Evolutionary conservation across 192 early-diverging fungal species (phyloP).

Genomic region (Linnemannia elongata): DNA sequence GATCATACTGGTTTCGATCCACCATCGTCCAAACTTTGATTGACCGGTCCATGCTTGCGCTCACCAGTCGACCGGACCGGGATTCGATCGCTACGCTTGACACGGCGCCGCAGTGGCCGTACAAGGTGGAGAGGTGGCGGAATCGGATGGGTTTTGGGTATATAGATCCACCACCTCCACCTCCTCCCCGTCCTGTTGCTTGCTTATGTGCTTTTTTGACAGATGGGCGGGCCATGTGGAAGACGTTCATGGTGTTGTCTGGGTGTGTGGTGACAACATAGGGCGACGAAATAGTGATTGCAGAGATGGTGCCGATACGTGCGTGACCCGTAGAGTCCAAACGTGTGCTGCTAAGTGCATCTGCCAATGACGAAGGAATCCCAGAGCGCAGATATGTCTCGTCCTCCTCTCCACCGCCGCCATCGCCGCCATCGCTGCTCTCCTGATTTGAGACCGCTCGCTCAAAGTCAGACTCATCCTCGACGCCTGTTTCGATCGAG

Average conservation of each 20-base stretch:
- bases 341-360: background rate
- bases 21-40: constrained; percentile 50
- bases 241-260: constrained; percentile 55
- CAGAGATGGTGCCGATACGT: constrained; percentile 39
- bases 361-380: background rate
- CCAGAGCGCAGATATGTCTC: background rate
- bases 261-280: constrained; percentile 48
- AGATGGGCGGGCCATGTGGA: constrained; percentile 26
- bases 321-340: background rate
- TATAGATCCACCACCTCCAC: background rate
- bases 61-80: constrained; percentile 36
- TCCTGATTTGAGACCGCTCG: background rate
- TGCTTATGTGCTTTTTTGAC: background rate
- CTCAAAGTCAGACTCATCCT: background rate
- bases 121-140: constrained; percentile 41
- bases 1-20: background rate
- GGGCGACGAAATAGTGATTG: constrained; percentile 43
- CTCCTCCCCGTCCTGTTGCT: background rate
- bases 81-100: constrained; percentile 50
- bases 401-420: background rate
- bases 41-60: constrained; percentile 51
- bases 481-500: constrained; percentile 34
- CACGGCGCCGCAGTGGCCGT: constrained; percentile 52
- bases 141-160: constrained; percentile 11
- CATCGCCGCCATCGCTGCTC: background rate